These are phyloP conservation scores for Candida multigemmis DNA, from an alignment of 805 yeast genomes.

Conservation along the genomic window DNA sequence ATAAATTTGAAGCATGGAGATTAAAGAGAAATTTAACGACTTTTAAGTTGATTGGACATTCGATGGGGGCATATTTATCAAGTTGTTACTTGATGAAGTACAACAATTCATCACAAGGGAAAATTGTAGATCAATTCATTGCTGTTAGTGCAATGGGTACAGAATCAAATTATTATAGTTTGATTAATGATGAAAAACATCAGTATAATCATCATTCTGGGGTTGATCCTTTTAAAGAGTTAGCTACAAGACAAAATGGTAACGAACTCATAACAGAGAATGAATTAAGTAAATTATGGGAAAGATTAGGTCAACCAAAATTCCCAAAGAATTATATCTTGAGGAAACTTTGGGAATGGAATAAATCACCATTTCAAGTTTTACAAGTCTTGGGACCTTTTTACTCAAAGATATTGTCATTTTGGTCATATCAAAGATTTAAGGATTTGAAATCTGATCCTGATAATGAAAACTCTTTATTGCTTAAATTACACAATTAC, in stretches of 20 bases:
- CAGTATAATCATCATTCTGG: slow-evolving; percentile 28
- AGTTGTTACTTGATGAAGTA: slow-evolving; percentile 33
- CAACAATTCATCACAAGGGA: slow-evolving; percentile 9
- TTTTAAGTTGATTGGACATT: slow-evolving; percentile 28
- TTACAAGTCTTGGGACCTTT: slow-evolving; percentile 30
- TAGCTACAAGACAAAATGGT: slow-evolving; percentile 9
- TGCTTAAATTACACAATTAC: slow-evolving; percentile 28
- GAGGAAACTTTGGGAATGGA: slow-evolving; percentile 26
- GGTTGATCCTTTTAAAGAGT: slow-evolving; percentile 26
- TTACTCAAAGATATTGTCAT: slow-evolving; percentile 29
- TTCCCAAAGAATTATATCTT: slow-evolving; percentile 25
- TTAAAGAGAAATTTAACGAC: slow-evolving; percentile 8
- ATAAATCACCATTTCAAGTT: slow-evolving; percentile 29
- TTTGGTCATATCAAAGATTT: slow-evolving; percentile 32
- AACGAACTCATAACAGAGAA: slow-evolving; percentile 8
- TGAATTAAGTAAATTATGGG: slow-evolving; percentile 17
- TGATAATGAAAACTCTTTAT: slow-evolving; percentile 8
- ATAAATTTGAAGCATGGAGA: slow-evolving; percentile 29
- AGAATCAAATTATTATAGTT: slow-evolving; percentile 25
- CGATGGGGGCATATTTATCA: slow-evolving; percentile 34
- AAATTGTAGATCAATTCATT: slow-evolving; percentile 12
- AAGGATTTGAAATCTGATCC: slow-evolving; percentile 14
- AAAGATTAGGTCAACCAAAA: slow-evolving; percentile 24
- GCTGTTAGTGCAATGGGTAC: slow-evolving; percentile 37
- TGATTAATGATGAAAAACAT: slow-evolving; percentile 18